Base-by-base conservation (phyloP, 306 rosid species). In the Glycyrrhiza uralensis region DNA sequence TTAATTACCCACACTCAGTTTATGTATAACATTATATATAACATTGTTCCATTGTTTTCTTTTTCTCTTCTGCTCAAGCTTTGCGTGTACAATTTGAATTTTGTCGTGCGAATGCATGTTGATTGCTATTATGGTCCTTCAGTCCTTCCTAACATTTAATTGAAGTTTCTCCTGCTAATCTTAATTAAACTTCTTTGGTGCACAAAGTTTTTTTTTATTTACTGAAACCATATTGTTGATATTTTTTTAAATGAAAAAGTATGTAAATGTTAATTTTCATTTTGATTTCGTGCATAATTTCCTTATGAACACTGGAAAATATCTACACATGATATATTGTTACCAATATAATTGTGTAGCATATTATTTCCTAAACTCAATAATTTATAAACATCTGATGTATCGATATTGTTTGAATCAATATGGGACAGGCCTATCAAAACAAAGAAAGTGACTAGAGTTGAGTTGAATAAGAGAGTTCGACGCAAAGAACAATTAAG, bases 391-490 rank as follows among this genome's bases (percentile, higher is more conserved):
- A n/a, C 22, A 29, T 46, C 6, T 51, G 51, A 8, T 75, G 69
- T 56, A 32, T 54, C 58, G 72, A 11, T 59, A 20, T 72, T 78
- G 61, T 78, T 78, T 77, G 46, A 76, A 71, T 69, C 9, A 69
- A 45, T 47, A 29, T 78, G 39, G 28, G 67, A 36, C 85, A 91
- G 97, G 83, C 78, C 87, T 51, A 15, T 32, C 22, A 91, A 78
- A 79, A 70, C 50, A 57, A 89, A 81, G 86, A 85, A 81, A 83
- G 90, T 91, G 79, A 91, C 97, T 52, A 81, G 67, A 74, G 96
- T 95, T 33, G 80, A 59, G 62, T 73, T 88, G 79, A 91, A 95
- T 63, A 95, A 83, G 86, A 91, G 93, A 82, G 76, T 72, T 57
- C 86, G 96, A 45, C 85, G 72, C 36, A 91, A 88, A 84, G 88